A percentile compares a stretch with the other conserved stretches of the same genome.
These are phyloP conservation scores for Stachybotrys chartarum DNA, from an alignment of 2,329 filamentous ascomycete species.

Conservation along the genomic window DNA sequence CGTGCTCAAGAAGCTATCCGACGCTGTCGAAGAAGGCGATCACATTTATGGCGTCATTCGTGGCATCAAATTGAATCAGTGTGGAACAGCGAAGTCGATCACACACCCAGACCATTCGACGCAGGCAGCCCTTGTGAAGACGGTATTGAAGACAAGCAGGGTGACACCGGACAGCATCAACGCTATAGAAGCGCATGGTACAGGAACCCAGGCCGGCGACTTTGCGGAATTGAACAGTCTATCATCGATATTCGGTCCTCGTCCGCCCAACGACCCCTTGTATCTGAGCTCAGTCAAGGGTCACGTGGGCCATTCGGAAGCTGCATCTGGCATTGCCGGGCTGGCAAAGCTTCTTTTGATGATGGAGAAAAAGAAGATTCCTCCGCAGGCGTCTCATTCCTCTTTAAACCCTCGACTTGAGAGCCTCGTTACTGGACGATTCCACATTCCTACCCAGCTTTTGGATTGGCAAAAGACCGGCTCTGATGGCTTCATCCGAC, in stretches of 20 bases:
- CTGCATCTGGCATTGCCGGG: slow-evolving; percentile 16
- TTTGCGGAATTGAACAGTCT: slow-evolving; percentile 59
- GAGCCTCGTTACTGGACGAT: not conserved
- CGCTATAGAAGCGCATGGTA: slow-evolving; percentile 81
- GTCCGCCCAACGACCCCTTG: slow-evolving; percentile 38
- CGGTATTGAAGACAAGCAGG: not conserved
- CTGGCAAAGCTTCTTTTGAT: slow-evolving; percentile 17
- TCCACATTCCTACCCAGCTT: not conserved
- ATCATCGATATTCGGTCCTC: not conserved
- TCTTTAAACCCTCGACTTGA: slow-evolving; percentile 17
- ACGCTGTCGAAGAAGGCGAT: slow-evolving; percentile 38
- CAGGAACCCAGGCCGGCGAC: slow-evolving; percentile 78
- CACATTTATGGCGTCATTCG: slow-evolving; percentile 29
- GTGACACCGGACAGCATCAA: slow-evolving; percentile 1
- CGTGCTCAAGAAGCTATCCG: slow-evolving; percentile 36
- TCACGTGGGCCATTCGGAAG: slow-evolving; percentile 16
- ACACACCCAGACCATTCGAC: slow-evolving; percentile 11
- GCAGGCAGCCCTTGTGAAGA: slow-evolving; percentile 31
- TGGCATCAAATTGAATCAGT: slow-evolving; percentile 29
- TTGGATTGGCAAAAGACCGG: not conserved
- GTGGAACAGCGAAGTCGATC: slow-evolving; percentile 26
- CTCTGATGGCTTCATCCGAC: slow-evolving; percentile 3
- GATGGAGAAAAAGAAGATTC: slow-evolving; percentile 12
- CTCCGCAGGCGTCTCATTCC: slow-evolving; percentile 13
- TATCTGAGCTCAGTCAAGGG: slow-evolving; percentile 19